A percentile compares a stretch with the other conserved stretches of the same genome.
Evolutionary conservation across 805 yeast species (phyloP).

Genomic region (Candida sakaeoensis): DNA sequence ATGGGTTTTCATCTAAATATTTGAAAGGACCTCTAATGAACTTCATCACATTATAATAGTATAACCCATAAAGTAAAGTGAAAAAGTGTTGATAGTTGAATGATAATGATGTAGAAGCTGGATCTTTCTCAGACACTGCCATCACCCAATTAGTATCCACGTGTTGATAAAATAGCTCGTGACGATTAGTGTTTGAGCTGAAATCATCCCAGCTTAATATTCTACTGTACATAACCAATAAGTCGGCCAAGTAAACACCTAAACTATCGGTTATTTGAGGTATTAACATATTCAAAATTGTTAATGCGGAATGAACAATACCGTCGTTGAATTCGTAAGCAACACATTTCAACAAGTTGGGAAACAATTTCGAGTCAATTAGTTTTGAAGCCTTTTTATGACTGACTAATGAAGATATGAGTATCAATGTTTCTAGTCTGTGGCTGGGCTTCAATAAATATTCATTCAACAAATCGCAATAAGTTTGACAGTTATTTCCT

Average conservation of each 20-base stretch:
- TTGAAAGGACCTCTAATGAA: constrained; percentile 41
- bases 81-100: constrained; percentile 34
- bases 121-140: constrained; percentile 11
- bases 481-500: constrained; percentile 28
- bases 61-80: constrained; percentile 54
- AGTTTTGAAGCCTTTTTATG: constrained; percentile 24
- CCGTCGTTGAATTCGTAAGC: constrained; percentile 40
- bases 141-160: constrained; percentile 18
- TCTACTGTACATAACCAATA: constrained; percentile 45
- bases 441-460: constrained; percentile 27
- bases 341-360: constrained; percentile 33
- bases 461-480: constrained; percentile 34
- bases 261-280: constrained; percentile 44
- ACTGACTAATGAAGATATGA: constrained; percentile 35
- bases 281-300: constrained; percentile 27
- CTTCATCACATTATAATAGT: constrained; percentile 45
- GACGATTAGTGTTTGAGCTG: constrained; percentile 11
- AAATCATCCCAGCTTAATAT: constrained; percentile 24
- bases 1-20: constrained; percentile 19
- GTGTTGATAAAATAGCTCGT: constrained; percentile 6
- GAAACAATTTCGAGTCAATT: constrained; percentile 32
- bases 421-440: constrained; percentile 36
- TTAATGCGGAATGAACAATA: constrained; percentile 33
- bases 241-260: constrained; percentile 30
- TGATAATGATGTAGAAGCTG: constrained; percentile 17